Base-by-base conservation (phyloP, 257 asterid species). In the Primulina huaijiensis region DNA sequence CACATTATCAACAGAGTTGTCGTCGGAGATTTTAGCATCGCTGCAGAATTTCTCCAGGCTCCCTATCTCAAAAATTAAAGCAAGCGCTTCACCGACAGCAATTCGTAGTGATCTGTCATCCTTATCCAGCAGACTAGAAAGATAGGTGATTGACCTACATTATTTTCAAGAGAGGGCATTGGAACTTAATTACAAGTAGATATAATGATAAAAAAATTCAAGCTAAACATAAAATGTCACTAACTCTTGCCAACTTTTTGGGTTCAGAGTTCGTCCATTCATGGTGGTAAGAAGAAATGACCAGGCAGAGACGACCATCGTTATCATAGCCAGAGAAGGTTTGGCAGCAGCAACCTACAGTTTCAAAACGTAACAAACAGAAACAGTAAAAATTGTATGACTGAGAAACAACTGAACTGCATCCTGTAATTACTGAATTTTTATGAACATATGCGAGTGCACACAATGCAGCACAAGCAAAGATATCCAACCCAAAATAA, bases 71-170 rank as follows among this genome's bases (percentile, higher is more conserved):
- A 89, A 89, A 38, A 91, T 85, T 75, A 91, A 71, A 60, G 98
- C 97, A 73, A 94, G 95, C 43, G 94, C 92, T 85, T 94, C 99
- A 56, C 99, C 99, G 71, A 95, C 95, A 53, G 92, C 95, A 64
- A 94, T 91, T 66, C 99, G 91, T 23, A 94, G 80, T 25, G 83
- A 64, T 79, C 97, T 80, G 71, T 94, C 97, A 52, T 94, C 98
- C 87, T 85, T 94, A 60, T 91, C 99, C 77, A 94, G 86, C 65
- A 86, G 76, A 61, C 90, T 80, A 50, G 92, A 88, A 34, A 91
- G 77, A 72, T 75, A 88, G 21, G 92, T 77, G 64, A 89, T 79
- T 52, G 97, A 84, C 87, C 99, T 94, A 89, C 75, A 81, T 61
- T 62, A 80, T 55, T 58, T 67, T 62, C 46, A 50, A 50, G 61